A percentile compares a stretch with the other conserved stretches of the same genome.
Conservation (phyloP, 73 alveolate genomes). For the Paramecium primaurelia region DNA sequence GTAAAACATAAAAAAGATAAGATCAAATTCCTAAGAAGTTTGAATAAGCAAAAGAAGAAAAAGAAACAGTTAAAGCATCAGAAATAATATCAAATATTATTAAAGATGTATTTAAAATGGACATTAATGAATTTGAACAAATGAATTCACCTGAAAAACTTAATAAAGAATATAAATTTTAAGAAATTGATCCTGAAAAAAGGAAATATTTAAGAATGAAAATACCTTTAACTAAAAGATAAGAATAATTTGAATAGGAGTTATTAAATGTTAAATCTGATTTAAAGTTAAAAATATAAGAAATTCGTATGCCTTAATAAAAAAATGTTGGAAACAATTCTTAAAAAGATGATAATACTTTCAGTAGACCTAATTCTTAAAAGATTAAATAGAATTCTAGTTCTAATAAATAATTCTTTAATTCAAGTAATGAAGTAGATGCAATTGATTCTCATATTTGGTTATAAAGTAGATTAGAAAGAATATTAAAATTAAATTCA, state of each 20-base stretch:
- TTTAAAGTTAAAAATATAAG: not conserved
- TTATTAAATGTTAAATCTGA: not conserved
- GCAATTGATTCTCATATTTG: not conserved
- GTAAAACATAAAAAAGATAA: not conserved
- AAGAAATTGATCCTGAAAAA: not conserved
- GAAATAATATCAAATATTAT: not conserved
- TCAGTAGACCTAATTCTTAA: not conserved
- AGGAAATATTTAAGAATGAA: not conserved
- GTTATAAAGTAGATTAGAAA: slow-evolving; percentile 5
- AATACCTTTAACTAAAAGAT: not conserved
- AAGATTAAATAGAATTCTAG: not conserved
- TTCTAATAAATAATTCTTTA: not conserved
- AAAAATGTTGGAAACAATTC: not conserved
- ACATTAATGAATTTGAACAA: not conserved
- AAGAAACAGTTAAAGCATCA: not conserved
- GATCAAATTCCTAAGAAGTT: not conserved
- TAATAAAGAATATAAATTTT: not conserved
- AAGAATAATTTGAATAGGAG: not conserved
- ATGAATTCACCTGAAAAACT: not conserved
- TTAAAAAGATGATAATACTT: not conserved
- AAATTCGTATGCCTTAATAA: not conserved
- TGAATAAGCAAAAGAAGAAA: slow-evolving; percentile 17
- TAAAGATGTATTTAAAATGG: not conserved
- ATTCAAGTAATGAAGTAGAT: not conserved
- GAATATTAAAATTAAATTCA: not conserved